Conservation (phyloP, 2,329 filamentous ascomycete species). For the Penicillium sp. region DNA sequence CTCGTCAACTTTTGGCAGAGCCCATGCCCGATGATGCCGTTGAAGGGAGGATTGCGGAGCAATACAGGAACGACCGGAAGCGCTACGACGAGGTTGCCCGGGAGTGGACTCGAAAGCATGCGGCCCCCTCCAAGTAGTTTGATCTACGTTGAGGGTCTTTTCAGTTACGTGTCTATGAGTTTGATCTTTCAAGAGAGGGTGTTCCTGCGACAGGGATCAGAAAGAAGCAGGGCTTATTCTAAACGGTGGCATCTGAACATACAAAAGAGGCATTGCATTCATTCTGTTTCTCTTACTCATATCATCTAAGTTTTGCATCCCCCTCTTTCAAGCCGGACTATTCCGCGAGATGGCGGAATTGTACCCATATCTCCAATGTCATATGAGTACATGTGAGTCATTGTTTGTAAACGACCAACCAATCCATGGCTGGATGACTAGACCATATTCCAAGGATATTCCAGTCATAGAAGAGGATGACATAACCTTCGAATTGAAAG, state of each 20-base stretch:
- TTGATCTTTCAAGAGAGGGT: background rate
- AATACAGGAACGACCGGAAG: constrained; percentile 64
- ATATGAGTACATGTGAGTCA: background rate
- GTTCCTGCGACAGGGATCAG: background rate
- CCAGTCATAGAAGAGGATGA: background rate
- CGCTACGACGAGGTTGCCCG: constrained; percentile 70
- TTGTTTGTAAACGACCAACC: background rate
- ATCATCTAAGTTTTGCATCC: background rate
- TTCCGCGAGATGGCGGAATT: background rate
- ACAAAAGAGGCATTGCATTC: background rate
- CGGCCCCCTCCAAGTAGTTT: background rate
- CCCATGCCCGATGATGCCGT: constrained; percentile 87
- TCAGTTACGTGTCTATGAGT: background rate
- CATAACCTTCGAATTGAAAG: background rate
- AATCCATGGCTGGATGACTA: background rate
- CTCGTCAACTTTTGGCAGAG: constrained; percentile 67
- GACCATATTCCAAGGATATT: background rate
- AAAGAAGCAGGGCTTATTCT: background rate
- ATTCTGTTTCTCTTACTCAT: background rate
- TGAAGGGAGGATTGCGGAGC: constrained; percentile 77
- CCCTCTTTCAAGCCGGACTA: background rate
- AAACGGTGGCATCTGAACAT: background rate
- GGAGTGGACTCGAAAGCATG: constrained; percentile 56
- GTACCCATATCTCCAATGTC: background rate
- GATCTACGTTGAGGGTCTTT: background rate